Evolutionary conservation across 2,329 filamentous ascomycete species (phyloP).

Genomic region (Mycogone perniciosa): DNA sequence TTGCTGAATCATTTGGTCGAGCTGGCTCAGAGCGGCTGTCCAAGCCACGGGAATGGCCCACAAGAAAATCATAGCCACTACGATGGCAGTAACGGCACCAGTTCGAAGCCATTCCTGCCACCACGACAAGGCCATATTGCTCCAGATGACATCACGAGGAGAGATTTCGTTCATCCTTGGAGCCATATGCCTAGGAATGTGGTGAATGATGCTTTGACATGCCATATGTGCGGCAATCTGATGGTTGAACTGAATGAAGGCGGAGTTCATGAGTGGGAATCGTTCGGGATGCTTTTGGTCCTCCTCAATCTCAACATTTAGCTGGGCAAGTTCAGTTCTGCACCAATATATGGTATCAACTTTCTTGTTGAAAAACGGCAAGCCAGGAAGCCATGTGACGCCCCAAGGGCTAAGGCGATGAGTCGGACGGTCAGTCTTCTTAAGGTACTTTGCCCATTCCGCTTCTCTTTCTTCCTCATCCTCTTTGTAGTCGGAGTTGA

Average conservation of each 20-base stretch:
- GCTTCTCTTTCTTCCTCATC: slow-evolving; percentile 59
- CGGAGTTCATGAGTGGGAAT: slow-evolving; percentile 89
- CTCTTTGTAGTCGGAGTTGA: slow-evolving; percentile 50
- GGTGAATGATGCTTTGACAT: slow-evolving; percentile 84
- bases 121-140: slow-evolving; percentile 94
- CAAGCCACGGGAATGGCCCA: slow-evolving; percentile 91
- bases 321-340: slow-evolving; percentile 73
- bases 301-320: slow-evolving; percentile 87
- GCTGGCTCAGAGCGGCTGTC: slow-evolving; percentile 74
- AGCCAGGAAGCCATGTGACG: slow-evolving; percentile 64
- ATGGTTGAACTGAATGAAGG: slow-evolving; percentile 97
- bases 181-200: slow-evolving; percentile 88
- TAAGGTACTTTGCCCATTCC: slow-evolving; percentile 77
- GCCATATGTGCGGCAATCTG: slow-evolving; percentile 98
- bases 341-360: slow-evolving; percentile 94
- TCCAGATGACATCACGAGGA: slow-evolving; percentile 89
- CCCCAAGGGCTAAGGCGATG: slow-evolving; percentile 63
- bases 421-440: slow-evolving; percentile 74
- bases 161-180: slow-evolving; percentile 90
- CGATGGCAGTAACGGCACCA: slow-evolving; percentile 55
- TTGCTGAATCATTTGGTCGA: slow-evolving; percentile 60
- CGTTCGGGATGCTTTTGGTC: slow-evolving; percentile 82
- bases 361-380: slow-evolving; percentile 80
- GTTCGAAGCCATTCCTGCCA: slow-evolving; percentile 80
- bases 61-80: slow-evolving; percentile 71